These are phyloP conservation scores for Penicillium roqueforti DNA, from an alignment of 495 filamentous ascomycete genomes.

Conservation along the genomic window DNA sequence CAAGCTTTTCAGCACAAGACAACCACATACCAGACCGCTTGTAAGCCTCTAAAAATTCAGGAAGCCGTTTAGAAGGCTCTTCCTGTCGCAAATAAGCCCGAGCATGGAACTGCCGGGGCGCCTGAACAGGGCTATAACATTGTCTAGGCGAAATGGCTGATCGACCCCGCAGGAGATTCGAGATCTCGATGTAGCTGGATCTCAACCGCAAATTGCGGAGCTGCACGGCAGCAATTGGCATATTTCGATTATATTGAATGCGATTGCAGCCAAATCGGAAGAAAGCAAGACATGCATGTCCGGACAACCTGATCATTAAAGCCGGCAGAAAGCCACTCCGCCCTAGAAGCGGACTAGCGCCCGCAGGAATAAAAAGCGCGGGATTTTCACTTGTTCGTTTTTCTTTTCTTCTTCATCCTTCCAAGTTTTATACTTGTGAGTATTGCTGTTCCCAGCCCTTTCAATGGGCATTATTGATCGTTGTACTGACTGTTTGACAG, in stretches of 20 bases:
- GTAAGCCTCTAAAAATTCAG: constrained; percentile 40
- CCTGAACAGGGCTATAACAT: constrained; percentile 12
- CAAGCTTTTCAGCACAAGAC: not conserved
- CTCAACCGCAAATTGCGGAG: constrained; percentile 26
- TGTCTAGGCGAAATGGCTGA: constrained; percentile 1
- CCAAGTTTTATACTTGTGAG: constrained; percentile 96
- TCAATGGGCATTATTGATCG: not conserved
- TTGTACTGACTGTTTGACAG: constrained; percentile 52
- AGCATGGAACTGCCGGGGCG: constrained; percentile 27
- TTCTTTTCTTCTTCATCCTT: constrained; percentile 79
- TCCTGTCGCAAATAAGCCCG: constrained; percentile 25
- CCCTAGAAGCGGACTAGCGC: constrained; percentile 30
- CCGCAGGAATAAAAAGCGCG: constrained; percentile 17
- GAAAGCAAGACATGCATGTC: constrained; percentile 8
- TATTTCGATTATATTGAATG: not conserved
- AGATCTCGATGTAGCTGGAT: constrained; percentile 40
- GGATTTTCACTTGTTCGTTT: constrained; percentile 27
- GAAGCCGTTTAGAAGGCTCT: constrained; percentile 14
- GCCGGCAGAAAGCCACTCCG: constrained; percentile 25
- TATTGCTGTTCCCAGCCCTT: constrained; percentile 17
- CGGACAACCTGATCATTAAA: constrained; percentile 15
- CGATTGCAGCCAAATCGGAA: not conserved
- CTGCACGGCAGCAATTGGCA: constrained; percentile 11
- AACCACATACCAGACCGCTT: constrained; percentile 45
- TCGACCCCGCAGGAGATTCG: constrained; percentile 31